Percentiles rank a stretch among this genome's conserved stretches.
Conservation (phyloP, 305 asterid species). For the Coffea humblotiana region DNA sequence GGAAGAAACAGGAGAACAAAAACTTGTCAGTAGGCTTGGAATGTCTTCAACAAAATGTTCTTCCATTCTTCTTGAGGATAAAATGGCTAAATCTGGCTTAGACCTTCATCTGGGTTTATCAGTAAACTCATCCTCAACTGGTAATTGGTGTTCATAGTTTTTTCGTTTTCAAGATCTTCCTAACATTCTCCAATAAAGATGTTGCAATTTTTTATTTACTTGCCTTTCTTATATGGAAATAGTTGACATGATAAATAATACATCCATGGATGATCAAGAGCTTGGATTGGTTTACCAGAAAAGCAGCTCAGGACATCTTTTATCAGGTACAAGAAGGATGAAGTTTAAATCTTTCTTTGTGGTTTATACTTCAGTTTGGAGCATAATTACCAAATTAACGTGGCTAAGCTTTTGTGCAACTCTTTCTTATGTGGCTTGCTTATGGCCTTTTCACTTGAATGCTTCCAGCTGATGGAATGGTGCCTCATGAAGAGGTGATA, state of each 20-base stretch:
- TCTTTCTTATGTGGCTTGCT: conserved; percentile 23
- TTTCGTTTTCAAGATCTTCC: conserved; percentile 21
- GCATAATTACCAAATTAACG: neutral
- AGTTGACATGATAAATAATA: conserved; percentile 34
- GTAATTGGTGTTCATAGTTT: conserved; percentile 30
- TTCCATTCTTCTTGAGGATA: conserved; percentile 20
- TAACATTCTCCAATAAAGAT: conserved; percentile 13
- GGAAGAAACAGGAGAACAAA: conserved; percentile 24
- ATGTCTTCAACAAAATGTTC: conserved; percentile 15
- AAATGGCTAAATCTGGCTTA: conserved; percentile 41
- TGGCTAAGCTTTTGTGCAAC: conserved; percentile 11
- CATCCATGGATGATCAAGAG: conserved; percentile 38
- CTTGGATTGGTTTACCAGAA: conserved; percentile 39
- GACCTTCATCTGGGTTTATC: conserved; percentile 45
- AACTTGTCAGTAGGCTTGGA: conserved; percentile 13
- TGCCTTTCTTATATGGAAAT: conserved; percentile 4
- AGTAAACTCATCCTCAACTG: conserved; percentile 37
- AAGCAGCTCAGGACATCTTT: conserved; percentile 31
- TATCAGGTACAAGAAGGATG: conserved; percentile 50
- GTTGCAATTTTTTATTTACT: conserved; percentile 21
- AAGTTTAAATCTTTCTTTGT: conserved; percentile 23
- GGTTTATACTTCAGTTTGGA: conserved; percentile 24
- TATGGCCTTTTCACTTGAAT: conserved; percentile 31
- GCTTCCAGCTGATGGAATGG: conserved; percentile 45
- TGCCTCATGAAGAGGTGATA: conserved; percentile 28